A percentile compares a stretch with the other conserved stretches of the same genome.
Evolutionary conservation across 495 filamentous ascomycete genomes (phyloP).

Genomic region (Letharia columbiana): DNA sequence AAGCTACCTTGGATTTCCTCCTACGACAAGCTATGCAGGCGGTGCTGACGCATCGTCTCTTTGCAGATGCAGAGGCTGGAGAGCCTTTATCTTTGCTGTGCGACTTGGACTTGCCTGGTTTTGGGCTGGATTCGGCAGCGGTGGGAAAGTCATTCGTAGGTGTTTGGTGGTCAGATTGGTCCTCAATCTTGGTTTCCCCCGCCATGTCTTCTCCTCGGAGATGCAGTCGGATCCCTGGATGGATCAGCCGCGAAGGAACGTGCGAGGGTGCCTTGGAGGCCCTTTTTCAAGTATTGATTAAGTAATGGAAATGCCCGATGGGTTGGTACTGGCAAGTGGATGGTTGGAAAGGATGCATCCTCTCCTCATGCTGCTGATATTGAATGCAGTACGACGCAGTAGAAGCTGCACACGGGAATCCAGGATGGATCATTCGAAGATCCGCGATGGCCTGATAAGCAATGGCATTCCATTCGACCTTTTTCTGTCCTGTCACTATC

Average conservation of each 20-base stretch:
- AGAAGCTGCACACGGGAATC: too few relatives aligned
- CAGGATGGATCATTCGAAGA: too few relatives aligned
- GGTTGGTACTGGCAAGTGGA: slow-evolving; percentile 7
- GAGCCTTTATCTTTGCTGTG: slow-evolving; percentile 24
- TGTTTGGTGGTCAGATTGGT: slow-evolving; percentile 8
- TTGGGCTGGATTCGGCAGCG: background rate
- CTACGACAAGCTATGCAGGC: slow-evolving; percentile 89
- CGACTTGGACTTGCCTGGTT: slow-evolving; percentile 21
- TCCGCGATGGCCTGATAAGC: too few relatives aligned
- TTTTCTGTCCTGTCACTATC: too few relatives aligned
- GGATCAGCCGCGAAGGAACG: background rate
- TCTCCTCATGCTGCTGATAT: background rate
- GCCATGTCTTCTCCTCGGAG: slow-evolving; percentile 17
- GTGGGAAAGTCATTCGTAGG: background rate
- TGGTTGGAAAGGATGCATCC: background rate
- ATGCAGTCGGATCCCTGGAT: background rate
- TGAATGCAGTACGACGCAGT: background rate
- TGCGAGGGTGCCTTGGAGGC: background rate
- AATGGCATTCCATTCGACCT: too few relatives aligned
- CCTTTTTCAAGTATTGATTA: background rate
- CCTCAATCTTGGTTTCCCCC: slow-evolving; percentile 12
- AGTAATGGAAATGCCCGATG: slow-evolving; percentile 5
- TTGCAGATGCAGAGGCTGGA: slow-evolving; percentile 35
- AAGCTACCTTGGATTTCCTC: slow-evolving; percentile 69
- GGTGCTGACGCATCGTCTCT: slow-evolving; percentile 85